These are phyloP conservation scores for Mangifera indica DNA, from an alignment of 345 rosid genomes.

Conservation along the genomic window DNA sequence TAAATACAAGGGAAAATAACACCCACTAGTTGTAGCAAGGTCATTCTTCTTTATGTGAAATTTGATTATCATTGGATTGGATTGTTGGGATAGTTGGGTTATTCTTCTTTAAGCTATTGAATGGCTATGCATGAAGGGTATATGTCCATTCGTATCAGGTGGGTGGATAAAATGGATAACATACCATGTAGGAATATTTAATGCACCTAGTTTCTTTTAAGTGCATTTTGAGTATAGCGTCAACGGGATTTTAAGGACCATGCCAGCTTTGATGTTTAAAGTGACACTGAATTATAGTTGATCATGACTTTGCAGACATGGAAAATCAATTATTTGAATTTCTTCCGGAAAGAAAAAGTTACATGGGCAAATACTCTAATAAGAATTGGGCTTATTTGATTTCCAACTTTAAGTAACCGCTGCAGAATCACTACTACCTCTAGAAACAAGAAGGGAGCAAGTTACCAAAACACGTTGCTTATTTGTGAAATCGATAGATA, in stretches of 20 bases:
- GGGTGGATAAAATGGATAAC: too few relatives aligned
- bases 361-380: background rate
- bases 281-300: background rate
- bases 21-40: too few relatives aligned
- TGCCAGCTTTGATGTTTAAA: background rate
- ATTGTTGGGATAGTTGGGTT: too few relatives aligned
- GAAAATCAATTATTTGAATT: background rate
- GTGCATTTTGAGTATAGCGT: background rate
- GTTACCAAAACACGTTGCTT: constrained; percentile 30
- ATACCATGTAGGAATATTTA: too few relatives aligned
- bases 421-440: background rate
- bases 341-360: background rate
- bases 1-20: too few relatives aligned
- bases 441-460: constrained; percentile 5
- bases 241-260: background rate
- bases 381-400: background rate
- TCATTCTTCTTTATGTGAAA: too few relatives aligned
- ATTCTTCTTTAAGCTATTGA: too few relatives aligned
- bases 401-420: background rate
- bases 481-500: constrained; percentile 24
- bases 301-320: background rate
- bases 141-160: too few relatives aligned
- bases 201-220: too few relatives aligned
- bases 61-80: too few relatives aligned
- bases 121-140: too few relatives aligned